Evolutionary conservation across 768 basidiomycete species (phyloP).

Genomic region (Grammothele lineata): DNA sequence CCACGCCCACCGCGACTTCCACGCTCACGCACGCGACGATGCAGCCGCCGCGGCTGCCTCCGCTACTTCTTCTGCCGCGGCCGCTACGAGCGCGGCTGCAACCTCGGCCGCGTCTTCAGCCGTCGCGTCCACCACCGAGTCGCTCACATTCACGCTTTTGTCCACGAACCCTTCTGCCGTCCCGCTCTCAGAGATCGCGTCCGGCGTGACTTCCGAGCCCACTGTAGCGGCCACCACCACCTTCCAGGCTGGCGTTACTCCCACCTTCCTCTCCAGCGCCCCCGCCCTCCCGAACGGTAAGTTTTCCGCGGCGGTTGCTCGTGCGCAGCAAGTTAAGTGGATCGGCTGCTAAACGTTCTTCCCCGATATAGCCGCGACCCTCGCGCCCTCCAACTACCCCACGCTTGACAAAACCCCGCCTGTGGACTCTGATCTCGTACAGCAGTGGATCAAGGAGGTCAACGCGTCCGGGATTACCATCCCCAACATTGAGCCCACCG

Average conservation of each 20-base stretch:
- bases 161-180: slow-evolving; percentile 33
- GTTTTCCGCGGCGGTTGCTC: too few species aligned
- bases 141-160: slow-evolving; percentile 26
- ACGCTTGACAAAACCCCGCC: slow-evolving; percentile 58
- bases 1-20: slow-evolving; percentile 21
- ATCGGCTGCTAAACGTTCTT: background rate
- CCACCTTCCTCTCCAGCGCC: slow-evolving; percentile 47
- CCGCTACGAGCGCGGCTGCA: slow-evolving; percentile 13
- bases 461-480: slow-evolving; percentile 49
- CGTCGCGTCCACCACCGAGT: slow-evolving; percentile 7
- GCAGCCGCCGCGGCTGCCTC: slow-evolving; percentile 9
- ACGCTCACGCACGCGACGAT: slow-evolving; percentile 23
- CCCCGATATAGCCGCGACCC: slow-evolving; percentile 30
- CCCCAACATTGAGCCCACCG: slow-evolving; percentile 48
- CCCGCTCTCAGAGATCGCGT: slow-evolving; percentile 27
- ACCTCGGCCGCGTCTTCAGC: slow-evolving; percentile 9
- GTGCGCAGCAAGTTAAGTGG: background rate
- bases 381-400: slow-evolving; percentile 59
- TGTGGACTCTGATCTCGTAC: slow-evolving; percentile 56
- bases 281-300: slow-evolving; percentile 56
- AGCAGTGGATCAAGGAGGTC: slow-evolving; percentile 69
- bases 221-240: slow-evolving; percentile 32
- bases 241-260: slow-evolving; percentile 29
- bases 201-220: slow-evolving; percentile 22
- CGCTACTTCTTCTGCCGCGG: slow-evolving; percentile 9